Conservation (phyloP, 2,329 filamentous ascomycete genomes). For the Ascochyta rabiei region DNA sequence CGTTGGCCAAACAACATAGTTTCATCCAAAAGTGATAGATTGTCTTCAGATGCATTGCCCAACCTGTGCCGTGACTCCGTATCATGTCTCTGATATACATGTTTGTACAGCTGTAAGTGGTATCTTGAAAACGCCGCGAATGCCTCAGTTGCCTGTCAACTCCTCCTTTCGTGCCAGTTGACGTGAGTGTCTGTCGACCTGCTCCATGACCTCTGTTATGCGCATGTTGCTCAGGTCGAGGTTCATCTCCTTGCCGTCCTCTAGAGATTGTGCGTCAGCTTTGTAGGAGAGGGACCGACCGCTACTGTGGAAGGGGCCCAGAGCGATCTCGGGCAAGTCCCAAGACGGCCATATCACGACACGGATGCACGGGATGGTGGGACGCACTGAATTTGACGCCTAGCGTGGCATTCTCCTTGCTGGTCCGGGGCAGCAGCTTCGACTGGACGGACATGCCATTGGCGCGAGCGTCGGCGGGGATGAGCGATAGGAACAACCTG, state of each 20-base stretch:
- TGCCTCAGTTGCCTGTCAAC: slow-evolving; percentile 58
- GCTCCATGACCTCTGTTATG: slow-evolving; percentile 84
- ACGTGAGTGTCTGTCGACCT: slow-evolving; percentile 89
- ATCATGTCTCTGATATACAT: slow-evolving; percentile 26
- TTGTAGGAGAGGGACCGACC: background rate
- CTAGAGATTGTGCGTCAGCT: slow-evolving; percentile 54
- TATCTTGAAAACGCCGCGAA: background rate
- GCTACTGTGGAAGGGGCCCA: background rate
- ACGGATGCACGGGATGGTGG: background rate
- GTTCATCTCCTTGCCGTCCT: slow-evolving; percentile 90
- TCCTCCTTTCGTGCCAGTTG: slow-evolving; percentile 82
- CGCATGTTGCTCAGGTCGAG: slow-evolving; percentile 80
- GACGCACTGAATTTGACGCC: slow-evolving; percentile 82
- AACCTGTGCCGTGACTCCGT: slow-evolving; percentile 34
- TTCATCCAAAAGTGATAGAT: slow-evolving; percentile 24
- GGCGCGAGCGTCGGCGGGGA: slow-evolving; percentile 78
- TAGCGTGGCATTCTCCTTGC: slow-evolving; percentile 71
- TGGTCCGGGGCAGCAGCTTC: slow-evolving; percentile 72
- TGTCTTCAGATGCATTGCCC: slow-evolving; percentile 4
- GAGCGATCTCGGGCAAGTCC: background rate
- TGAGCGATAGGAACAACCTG: slow-evolving; percentile 82
- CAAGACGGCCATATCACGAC: background rate
- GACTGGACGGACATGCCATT: slow-evolving; percentile 78
- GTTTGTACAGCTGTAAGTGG: slow-evolving; percentile 16
- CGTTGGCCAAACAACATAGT: slow-evolving; percentile 23